These are phyloP conservation scores for Scutellaria galericulata DNA, from an alignment of 257 asterid genomes.

Conservation along the genomic window DNA sequence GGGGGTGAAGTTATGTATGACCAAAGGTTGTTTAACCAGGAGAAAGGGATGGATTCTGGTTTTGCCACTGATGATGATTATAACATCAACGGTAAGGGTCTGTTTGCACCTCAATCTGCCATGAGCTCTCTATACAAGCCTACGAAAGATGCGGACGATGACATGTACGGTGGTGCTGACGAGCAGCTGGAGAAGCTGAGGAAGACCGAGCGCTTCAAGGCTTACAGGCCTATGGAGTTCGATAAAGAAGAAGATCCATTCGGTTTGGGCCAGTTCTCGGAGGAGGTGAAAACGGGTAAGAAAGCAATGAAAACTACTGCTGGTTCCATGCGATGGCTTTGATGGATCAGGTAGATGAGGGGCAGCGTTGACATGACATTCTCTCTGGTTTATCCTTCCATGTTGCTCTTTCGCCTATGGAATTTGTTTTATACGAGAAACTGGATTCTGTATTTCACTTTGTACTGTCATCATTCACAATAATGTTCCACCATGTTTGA, in stretches of 20 bases:
- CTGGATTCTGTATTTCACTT: background rate
- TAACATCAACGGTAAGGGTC: conserved; percentile 80
- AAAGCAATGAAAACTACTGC: conserved; percentile 71
- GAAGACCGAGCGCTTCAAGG: conserved; percentile 90
- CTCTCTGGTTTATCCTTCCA: background rate
- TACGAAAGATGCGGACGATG: conserved; percentile 78
- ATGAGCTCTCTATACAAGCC: conserved; percentile 80
- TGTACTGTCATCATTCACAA: conserved; percentile 7
- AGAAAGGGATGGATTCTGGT: conserved; percentile 92
- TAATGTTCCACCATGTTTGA: background rate
- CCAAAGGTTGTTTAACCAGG: conserved; percentile 87
- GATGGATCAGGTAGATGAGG: conserved; percentile 52
- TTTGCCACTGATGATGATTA: conserved; percentile 81
- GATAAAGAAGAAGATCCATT: conserved; percentile 93
- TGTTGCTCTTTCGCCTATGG: background rate
- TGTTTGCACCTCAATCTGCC: conserved; percentile 71
- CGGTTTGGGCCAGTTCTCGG: conserved; percentile 84
- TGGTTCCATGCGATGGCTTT: conserved; percentile 58
- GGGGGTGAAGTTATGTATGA: conserved; percentile 88
- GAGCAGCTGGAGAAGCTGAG: conserved; percentile 84
- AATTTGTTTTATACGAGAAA: background rate
- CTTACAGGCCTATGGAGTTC: conserved; percentile 81
- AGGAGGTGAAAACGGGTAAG: conserved; percentile 87
- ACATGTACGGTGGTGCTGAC: conserved; percentile 84
- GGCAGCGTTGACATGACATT: conserved; percentile 44